Evolutionary conservation across 169 alveolate species (phyloP), one percentile per base, ranked within the genome.

Genomic region (Plasmodium reichenowi): DNA sequence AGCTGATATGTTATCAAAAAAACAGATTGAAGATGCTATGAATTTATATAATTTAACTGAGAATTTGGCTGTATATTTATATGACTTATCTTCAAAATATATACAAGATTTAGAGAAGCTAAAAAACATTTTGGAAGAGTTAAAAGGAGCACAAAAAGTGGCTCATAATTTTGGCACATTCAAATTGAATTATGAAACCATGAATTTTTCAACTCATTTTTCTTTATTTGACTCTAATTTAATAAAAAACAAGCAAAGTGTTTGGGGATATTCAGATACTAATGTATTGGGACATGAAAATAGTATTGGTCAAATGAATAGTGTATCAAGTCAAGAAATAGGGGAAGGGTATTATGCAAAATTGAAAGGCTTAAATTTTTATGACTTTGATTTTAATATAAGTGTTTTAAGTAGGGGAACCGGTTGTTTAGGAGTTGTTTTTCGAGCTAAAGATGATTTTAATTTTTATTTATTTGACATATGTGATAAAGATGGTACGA

Each of bases 231-330:
- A 96, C 88, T 89, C 96, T 58, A 86, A 88, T 67, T 85, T 89
- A 88, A 88, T 92, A 13, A 88, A 94, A 26, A 93, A 94, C 72
- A 94, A 95, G 52, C 95, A 85, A 26, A 94, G 96, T 73, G 83
- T 78, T 48, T 96, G 98, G 98, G 98, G 98, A 64, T 96, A 96
- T 72, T 91, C 97, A 32, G 93, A 94, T 52, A 73, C 97, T 32
- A 96, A 96, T 54, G 88, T 96, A 52, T 91, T 93, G 9, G 97
- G 97, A 12, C 95, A 94, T 52, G 63, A 78, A 32, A 92, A 92
- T 59, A 83, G 94, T 50, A 73, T 96, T 48, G 98, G 96, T 7
- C 98, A 96, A 76, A 94, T 95, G 60, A 92, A 95, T 15, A 92
- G 93, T 63, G 91, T 96, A 1, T 93, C 91, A 26, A 95, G 95